A percentile compares a stretch with the other conserved stretches of the same genome.
Conservation (phyloP, 2,329 filamentous ascomycete genomes). For the Calonectria pauciramosa region DNA sequence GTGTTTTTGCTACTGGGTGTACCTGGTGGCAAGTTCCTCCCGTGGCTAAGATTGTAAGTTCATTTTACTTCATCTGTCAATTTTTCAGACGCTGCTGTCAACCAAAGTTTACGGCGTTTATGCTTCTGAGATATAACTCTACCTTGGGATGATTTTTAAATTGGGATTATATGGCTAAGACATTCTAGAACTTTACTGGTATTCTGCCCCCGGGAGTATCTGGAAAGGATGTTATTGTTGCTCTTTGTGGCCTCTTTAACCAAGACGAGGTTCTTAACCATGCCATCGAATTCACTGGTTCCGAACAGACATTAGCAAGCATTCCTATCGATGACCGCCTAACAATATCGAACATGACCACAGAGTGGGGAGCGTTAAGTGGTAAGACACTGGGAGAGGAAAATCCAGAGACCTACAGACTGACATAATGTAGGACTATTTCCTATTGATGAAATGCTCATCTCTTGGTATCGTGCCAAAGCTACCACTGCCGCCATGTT, state of each 20-base stretch:
- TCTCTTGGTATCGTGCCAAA: conserved; percentile 82
- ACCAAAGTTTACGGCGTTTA: neutral
- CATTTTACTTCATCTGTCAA: neutral
- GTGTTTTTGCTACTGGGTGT: conserved; percentile 84
- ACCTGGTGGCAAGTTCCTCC: conserved; percentile 95
- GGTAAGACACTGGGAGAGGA: conserved; percentile 13
- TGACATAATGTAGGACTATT: conserved; percentile 62
- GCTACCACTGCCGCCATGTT: conserved; percentile 79
- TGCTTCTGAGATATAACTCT: neutral
- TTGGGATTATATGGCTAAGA: neutral
- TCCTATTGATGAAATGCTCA: conserved; percentile 81
- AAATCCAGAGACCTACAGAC: neutral
- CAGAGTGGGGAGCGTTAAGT: conserved; percentile 81
- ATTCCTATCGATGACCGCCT: conserved; percentile 81
- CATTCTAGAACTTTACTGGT: conserved; percentile 73
- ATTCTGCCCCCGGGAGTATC: conserved; percentile 83
- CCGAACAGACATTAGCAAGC: conserved; percentile 80
- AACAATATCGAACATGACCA: conserved; percentile 85
- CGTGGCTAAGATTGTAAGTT: conserved; percentile 74
- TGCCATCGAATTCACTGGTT: conserved; percentile 88
- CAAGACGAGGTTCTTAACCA: conserved; percentile 93
- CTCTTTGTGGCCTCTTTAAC: conserved; percentile 88
- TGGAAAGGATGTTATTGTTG: conserved; percentile 95
- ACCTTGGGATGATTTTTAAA: neutral
- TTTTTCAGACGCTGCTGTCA: neutral